Conservation (phyloP, 306 rosid genomes). For the Vigna mungo region DNA sequence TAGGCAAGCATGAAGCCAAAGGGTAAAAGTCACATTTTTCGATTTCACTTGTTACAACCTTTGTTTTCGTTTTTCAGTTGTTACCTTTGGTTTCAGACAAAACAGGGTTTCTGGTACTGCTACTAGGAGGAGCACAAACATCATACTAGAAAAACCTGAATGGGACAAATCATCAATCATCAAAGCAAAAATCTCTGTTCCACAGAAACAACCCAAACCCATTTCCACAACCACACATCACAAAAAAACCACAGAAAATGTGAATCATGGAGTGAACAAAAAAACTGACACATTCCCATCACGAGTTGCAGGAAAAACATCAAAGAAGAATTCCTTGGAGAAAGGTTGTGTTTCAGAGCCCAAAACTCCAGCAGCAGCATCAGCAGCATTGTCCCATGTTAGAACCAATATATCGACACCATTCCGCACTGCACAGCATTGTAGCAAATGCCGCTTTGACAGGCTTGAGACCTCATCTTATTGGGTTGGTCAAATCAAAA, state of each 20-base stretch:
- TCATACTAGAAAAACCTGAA: slow-evolving; percentile 1
- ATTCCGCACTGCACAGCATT: slow-evolving; percentile 42
- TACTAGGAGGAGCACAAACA: slow-evolving; percentile 33
- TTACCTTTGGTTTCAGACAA: slow-evolving; percentile 27
- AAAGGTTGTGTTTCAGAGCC: slow-evolving; percentile 27
- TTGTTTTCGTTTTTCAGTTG: too few relatives aligned
- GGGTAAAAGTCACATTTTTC: not conserved
- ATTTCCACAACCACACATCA: not conserved
- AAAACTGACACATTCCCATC: slow-evolving; percentile 6
- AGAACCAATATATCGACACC: slow-evolving; percentile 35
- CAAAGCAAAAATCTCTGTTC: slow-evolving; percentile 26
- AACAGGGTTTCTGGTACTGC: slow-evolving; percentile 7
- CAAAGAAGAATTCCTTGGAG: not conserved
- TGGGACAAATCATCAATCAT: not conserved
- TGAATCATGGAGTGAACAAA: slow-evolving; percentile 3
- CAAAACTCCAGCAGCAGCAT: slow-evolving; percentile 36
- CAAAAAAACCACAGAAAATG: slow-evolving; percentile 24
- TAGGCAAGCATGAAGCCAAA: not conserved
- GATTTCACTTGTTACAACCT: not conserved
- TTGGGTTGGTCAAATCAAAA: slow-evolving; percentile 47
- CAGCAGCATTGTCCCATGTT: slow-evolving; percentile 4
- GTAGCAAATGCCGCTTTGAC: slow-evolving; percentile 54
- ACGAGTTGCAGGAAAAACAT: not conserved
- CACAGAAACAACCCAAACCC: slow-evolving; percentile 21
- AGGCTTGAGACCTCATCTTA: slow-evolving; percentile 42